Percentiles rank a stretch among this genome's conserved stretches.
Evolutionary conservation across 176 grass and related monocot genomes (phyloP).

Genomic region (Avena insularis): DNA sequence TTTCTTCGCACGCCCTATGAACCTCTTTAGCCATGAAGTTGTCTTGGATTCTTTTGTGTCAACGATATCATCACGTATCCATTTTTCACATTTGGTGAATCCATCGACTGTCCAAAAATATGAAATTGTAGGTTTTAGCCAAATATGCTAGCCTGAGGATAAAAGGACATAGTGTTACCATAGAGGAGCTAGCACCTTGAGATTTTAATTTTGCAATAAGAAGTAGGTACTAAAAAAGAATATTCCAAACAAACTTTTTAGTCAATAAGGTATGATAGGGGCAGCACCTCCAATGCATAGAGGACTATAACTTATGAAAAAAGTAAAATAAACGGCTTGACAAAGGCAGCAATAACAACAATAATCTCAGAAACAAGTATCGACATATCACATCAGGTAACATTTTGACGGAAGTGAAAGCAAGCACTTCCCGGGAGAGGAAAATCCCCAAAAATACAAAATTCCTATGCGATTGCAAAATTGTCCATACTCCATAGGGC

Average conservation of each 20-base stretch:
- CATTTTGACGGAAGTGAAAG: neutral
- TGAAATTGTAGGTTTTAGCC: conserved; percentile 49
- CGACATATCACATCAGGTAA: neutral
- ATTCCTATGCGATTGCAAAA: neutral
- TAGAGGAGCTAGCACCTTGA: neutral
- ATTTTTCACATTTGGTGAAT: conserved; percentile 99
- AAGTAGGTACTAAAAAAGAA: conserved; percentile 15
- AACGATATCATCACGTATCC: conserved; percentile 73
- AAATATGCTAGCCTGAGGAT: conserved; percentile 55
- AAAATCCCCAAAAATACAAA: neutral
- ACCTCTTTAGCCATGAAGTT: conserved; percentile 93
- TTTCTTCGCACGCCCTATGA: conserved; percentile 98
- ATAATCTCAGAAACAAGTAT: neutral
- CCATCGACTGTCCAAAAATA: conserved; percentile 84
- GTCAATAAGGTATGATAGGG: conserved; percentile 4
- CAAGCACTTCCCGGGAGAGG: neutral
- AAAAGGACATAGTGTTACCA: conserved; percentile 33
- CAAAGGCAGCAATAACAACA: neutral
- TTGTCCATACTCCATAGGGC: neutral
- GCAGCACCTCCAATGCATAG: neutral
- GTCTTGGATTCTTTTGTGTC: conserved; percentile 93
- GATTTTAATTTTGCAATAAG: conserved; percentile 16
- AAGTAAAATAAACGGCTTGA: neutral
- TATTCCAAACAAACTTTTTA: conserved; percentile 18
- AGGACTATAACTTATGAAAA: neutral